These are phyloP conservation scores for Fragilariopsis cylindrus DNA, from an alignment of 108 stramenopile genomes.

Conservation along the genomic window DNA sequence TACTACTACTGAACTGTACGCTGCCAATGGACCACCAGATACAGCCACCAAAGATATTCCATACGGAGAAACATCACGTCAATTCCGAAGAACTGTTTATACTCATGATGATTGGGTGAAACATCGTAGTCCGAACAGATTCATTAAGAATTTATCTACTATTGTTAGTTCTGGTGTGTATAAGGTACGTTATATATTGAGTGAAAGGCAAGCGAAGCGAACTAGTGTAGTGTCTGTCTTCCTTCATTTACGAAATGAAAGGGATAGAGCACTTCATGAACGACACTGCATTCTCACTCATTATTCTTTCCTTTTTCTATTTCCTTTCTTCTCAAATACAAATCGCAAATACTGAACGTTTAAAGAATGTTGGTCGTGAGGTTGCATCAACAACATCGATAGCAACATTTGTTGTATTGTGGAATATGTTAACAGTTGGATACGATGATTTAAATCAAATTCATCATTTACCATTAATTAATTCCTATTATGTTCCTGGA, in stretches of 20 bases:
- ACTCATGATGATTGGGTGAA: constrained; percentile 73
- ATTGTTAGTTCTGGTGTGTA: constrained; percentile 49
- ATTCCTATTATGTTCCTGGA: constrained; percentile 22
- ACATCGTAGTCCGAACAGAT: constrained; percentile 56
- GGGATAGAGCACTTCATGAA: neutral
- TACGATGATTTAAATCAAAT: constrained; percentile 48
- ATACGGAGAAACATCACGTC: constrained; percentile 55
- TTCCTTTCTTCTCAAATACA: too few species aligned
- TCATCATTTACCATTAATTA: constrained; percentile 35
- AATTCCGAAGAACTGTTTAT: constrained; percentile 72
- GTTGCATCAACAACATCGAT: constrained; percentile 39
- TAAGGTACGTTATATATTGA: constrained; percentile 25
- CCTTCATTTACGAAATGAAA: too few species aligned
- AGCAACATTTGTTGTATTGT: constrained; percentile 41
- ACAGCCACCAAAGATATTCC: constrained; percentile 22
- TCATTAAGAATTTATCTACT: constrained; percentile 42
- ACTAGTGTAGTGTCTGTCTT: too few species aligned
- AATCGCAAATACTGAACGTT: too few species aligned
- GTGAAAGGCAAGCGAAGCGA: too few species aligned
- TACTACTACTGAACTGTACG: neutral
- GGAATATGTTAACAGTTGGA: constrained; percentile 42
- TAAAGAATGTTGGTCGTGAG: constrained; percentile 41
- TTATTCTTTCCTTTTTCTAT: neutral
- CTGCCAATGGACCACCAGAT: neutral
- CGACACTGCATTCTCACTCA: neutral